Conservation (phyloP, 2,329 filamentous ascomycete genomes). For the Trichophyton mentagrophytes region DNA sequence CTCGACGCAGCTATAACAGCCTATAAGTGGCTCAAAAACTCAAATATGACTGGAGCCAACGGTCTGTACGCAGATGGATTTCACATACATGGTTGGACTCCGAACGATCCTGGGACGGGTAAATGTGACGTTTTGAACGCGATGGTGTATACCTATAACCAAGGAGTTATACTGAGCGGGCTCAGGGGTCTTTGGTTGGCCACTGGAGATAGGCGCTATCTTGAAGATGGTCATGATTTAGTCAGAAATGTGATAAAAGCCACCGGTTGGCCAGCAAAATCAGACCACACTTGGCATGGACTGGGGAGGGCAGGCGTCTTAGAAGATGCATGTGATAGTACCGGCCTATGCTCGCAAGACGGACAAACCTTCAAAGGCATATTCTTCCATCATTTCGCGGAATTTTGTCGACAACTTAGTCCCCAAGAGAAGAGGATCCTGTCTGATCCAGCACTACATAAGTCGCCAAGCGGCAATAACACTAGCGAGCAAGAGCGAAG, state of each 20-base stretch:
- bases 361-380: conserved; percentile 88
- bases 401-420: conserved; percentile 60
- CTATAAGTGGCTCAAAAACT: conserved; percentile 66
- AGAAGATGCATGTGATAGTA: conserved; percentile 70
- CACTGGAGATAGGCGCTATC: conserved; percentile 57
- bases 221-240: conserved; percentile 67
- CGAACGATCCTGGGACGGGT: conserved; percentile 49
- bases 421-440: conserved; percentile 37
- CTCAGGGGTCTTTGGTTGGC: conserved; percentile 67
- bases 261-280: conserved; percentile 53
- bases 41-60: conserved; percentile 64
- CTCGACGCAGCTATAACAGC: conserved; percentile 61
- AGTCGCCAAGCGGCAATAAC: conserved; percentile 19
- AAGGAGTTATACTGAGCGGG: conserved; percentile 76
- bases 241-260: conserved; percentile 61
- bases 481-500: conserved; percentile 32
- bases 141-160: conserved; percentile 93
- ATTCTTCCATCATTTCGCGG: conserved; percentile 75
- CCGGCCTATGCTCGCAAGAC: conserved; percentile 65
- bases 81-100: conserved; percentile 57
- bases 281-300: conserved; percentile 50
- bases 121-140: conserved; percentile 70
- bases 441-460: conserved; percentile 21
- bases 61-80: conserved; percentile 81
- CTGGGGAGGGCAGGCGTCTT: conserved; percentile 68